Conservation (phyloP, 257 asterid genomes). For the Echium plantagineum region DNA sequence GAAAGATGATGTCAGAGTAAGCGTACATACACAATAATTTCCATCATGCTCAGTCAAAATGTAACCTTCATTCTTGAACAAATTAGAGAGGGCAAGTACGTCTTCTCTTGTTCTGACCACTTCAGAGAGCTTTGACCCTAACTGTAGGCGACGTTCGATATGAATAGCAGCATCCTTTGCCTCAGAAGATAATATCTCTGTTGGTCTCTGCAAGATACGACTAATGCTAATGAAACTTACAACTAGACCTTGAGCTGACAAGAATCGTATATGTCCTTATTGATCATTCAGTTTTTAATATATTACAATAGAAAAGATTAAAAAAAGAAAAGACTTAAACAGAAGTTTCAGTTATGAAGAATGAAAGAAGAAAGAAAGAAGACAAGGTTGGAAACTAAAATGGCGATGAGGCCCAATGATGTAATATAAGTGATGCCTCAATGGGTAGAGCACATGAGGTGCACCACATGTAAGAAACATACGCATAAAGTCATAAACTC, state of each 20-base stretch:
- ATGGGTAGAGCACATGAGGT: neutral
- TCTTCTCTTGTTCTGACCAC: constrained; percentile 62
- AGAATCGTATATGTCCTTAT: neutral
- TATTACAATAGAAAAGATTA: neutral
- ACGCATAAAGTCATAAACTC: neutral
- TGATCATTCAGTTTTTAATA: neutral
- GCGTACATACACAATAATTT: constrained; percentile 60
- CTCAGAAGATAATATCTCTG: constrained; percentile 45
- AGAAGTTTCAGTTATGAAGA: neutral
- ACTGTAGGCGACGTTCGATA: constrained; percentile 53
- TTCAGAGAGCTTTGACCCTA: constrained; percentile 76
- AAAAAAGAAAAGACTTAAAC: neutral
- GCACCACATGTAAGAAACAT: neutral
- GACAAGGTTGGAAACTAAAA: too few species aligned
- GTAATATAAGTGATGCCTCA: neutral
- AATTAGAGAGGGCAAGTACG: constrained; percentile 47
- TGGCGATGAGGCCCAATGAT: neutral
- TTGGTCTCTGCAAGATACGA: constrained; percentile 32
- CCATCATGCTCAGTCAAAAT: constrained; percentile 71
- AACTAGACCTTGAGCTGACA: neutral
- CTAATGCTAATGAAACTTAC: neutral
- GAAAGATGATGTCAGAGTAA: neutral
- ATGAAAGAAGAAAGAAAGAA: too few species aligned
- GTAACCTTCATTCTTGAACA: constrained; percentile 68
- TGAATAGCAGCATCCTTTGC: constrained; percentile 83